These are phyloP conservation scores for Chimonanthus praecox DNA, from an alignment of 164 flowering plant species.

Conservation along the genomic window DNA sequence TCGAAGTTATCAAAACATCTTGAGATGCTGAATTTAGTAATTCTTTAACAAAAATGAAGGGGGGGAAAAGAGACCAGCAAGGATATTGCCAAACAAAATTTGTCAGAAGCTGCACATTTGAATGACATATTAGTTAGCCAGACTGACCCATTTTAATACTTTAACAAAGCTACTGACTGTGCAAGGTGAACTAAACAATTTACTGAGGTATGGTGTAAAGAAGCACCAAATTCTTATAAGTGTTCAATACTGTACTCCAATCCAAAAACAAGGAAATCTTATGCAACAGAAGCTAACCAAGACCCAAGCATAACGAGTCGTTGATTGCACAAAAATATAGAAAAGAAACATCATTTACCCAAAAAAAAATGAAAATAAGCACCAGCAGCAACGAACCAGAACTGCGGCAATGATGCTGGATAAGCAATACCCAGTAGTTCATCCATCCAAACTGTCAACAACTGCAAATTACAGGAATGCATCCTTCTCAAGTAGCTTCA, in stretches of 20 bases:
- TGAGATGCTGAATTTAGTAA: too few relatives aligned
- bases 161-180: too few relatives aligned
- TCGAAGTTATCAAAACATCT: too few relatives aligned
- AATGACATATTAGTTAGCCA: too few relatives aligned
- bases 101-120: too few relatives aligned
- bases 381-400: conserved; percentile 1
- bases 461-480: conserved; percentile 53
- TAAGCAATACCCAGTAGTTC: neutral
- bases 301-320: neutral
- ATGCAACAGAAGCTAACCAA: neutral
- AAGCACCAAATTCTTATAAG: too few relatives aligned
- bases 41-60: too few relatives aligned
- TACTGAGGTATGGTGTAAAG: too few relatives aligned
- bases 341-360: neutral
- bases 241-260: neutral
- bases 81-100: too few relatives aligned
- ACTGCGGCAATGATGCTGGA: neutral
- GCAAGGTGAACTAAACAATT: too few relatives aligned
- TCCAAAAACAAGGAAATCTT: neutral
- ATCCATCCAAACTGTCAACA: neutral
- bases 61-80: too few relatives aligned
- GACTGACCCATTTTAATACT: too few relatives aligned
- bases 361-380: neutral
- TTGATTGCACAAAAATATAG: neutral
- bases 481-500: conserved; percentile 90